These are phyloP conservation scores for Monascus purpureus DNA, from an alignment of 495 filamentous ascomycete genomes.

Conservation along the genomic window DNA sequence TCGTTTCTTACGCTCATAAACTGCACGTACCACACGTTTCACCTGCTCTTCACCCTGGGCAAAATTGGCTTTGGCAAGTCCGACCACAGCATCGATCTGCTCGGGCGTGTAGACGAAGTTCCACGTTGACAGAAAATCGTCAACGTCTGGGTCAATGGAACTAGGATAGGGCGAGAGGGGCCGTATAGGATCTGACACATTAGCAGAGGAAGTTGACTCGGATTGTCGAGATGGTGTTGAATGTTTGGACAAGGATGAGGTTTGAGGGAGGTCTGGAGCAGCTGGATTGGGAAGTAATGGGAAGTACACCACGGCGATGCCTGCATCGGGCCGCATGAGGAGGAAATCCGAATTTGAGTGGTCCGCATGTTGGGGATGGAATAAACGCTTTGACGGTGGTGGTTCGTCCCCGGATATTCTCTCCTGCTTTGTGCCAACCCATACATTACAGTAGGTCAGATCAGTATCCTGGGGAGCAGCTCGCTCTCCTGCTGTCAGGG, in stretches of 20 bases:
- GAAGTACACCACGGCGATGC: conserved; percentile 82
- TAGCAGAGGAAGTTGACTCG: conserved; percentile 5
- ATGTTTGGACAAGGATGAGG: conserved; percentile 11
- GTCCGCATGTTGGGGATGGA: conserved; percentile 18
- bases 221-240: conserved; percentile 9
- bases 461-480: conserved; percentile 31
- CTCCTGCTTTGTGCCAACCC: conserved; percentile 77
- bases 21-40: conserved; percentile 64
- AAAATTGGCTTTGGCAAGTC: conserved; percentile 77
- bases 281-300: conserved; percentile 68
- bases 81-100: conserved; percentile 68
- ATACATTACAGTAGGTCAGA: conserved; percentile 83
- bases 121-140: conserved; percentile 88
- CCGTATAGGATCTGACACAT: conserved; percentile 7
- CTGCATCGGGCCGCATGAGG: conserved; percentile 62
- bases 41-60: conserved; percentile 63
- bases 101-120: conserved; percentile 89
- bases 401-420: conserved; percentile 44
- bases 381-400: conserved; percentile 48
- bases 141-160: conserved; percentile 63
- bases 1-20: conserved; percentile 82
- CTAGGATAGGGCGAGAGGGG: conserved; percentile 38
- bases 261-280: conserved; percentile 20
- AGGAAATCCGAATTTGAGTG: conserved; percentile 50
- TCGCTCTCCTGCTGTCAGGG: conserved; percentile 2